Base-by-base conservation (phyloP, 495 filamentous ascomycete genomes). In the Xylaria grammica region DNA sequence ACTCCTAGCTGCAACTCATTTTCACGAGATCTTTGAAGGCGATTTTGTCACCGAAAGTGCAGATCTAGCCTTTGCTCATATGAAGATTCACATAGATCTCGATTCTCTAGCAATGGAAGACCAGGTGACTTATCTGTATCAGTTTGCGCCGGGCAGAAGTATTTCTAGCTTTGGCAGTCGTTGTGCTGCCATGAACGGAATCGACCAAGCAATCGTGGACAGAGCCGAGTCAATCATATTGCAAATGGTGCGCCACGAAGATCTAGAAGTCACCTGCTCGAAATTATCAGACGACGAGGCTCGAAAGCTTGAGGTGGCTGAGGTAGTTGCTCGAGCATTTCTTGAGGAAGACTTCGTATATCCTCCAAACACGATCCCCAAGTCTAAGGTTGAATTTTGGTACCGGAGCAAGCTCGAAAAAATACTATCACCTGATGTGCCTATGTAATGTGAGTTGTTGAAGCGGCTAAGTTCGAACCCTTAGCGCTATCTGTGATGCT, bases 11-110 rank as follows among this genome's bases (percentile, higher is more conserved):
- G 91, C 93, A 5, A 98, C 96, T 0, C 96, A 99, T 71, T 97
- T 96, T 66, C 93, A 97, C 74, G 94, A 99, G 69, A 90, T 97
- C 19, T 94, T 97, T 56, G 90, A 95, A 60, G 83, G 86, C 65
- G 83, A 85, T 0, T 89, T 92, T 67, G 77, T 98, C 17, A 72
- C 73, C 8, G 66, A 78, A 20, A 77, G 83, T n/a, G 82, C 88
- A 0, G 75, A 80, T 24, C 74, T 97, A 38, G 79, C 81, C 2
- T 90, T 94, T 70, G 91, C 85, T 0, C 90, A 96, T 66, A 97
- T 98, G 96, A 89, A 96, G 67, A 86, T 98, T n/a, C 84, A 81
- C 44, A 74, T 94, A 11, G 86, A 93, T 67, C 76, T 81, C 17
- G 76, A 86, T 10, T 84, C 88, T 7, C 79, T 85, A 40, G 75